Percentiles rank a stretch among this genome's conserved stretches.
phyloP scores from a whole-genome alignment of 768 basidiomycete genomes.

The Sutorius australiensis region DNA sequence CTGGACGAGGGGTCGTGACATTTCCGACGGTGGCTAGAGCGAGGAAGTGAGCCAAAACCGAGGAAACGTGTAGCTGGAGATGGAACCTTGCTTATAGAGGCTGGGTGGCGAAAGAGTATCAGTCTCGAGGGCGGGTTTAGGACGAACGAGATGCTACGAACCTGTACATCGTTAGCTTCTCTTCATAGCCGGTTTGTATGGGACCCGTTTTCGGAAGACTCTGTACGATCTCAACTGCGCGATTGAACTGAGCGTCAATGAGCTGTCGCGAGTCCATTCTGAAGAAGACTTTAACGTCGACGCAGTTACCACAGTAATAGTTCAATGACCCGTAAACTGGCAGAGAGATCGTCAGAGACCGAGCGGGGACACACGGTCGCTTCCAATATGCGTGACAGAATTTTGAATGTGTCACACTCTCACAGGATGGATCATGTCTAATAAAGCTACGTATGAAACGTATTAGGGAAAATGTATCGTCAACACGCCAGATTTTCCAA shows the following conservation, averaged over 20 bases:
- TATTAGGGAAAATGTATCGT: not conserved
- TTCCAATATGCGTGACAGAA: conserved; percentile 14
- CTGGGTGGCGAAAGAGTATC: conserved; percentile 37
- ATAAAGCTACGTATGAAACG: not conserved
- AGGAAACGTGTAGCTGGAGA: not conserved
- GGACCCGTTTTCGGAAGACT: conserved; percentile 89
- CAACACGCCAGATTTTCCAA: not conserved
- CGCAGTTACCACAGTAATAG: not conserved
- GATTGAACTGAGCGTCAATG: conserved; percentile 84
- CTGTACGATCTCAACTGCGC: conserved; percentile 93
- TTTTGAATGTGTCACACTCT: conserved; percentile 1
- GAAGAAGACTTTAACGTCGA: not conserved
- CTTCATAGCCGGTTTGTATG: conserved; percentile 93
- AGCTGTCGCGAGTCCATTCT: conserved; percentile 61
- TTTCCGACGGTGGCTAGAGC: conserved; percentile 83
- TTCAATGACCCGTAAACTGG: not conserved
- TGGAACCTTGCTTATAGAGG: conserved; percentile 87
- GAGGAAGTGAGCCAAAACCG: conserved; percentile 1
- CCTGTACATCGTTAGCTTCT: conserved; percentile 94
- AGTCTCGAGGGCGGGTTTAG: not conserved
- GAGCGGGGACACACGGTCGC: not conserved
- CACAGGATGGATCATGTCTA: not conserved
- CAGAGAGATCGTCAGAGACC: not conserved
- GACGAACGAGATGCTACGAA: conserved; percentile 31
- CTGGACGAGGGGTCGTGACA: conserved; percentile 72